Evolutionary conservation across 371 early-diverging fungal species (phyloP), one percentile per base, ranked within the genome.

Genomic region (Mucor plumbeus): DNA sequence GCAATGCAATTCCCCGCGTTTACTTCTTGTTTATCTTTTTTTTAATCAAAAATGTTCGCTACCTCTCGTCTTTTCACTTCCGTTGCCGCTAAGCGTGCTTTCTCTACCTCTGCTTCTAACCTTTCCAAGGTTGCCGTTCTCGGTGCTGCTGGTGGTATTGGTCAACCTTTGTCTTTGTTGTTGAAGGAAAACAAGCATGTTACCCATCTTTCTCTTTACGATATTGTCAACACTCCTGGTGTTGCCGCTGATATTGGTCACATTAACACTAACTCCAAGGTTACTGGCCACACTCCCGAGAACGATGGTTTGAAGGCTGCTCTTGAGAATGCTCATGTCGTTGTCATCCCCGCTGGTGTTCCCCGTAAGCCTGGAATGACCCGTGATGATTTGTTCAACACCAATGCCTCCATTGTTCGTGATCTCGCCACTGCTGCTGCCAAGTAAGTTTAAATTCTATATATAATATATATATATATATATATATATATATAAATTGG

Each of bases 291-390:
- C 89, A 90, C 92, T 73, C 90, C 91, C 73, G 94, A 91, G 41
- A 82, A 92, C 75, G 88, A 90, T 57, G 91, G 92, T 64, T 89
- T 98, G 82, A 90, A 90, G 84, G 87, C 84, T 70, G 94, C 98
- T 40, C 85, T 99, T 62, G 82, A 87, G 70, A 97, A 91, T 67
- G 88, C 92, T 50, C 92, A 97, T 71, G 80, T 98, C 66, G 95
- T 99, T 67, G 93, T 97, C 73, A 96, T 98, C 84, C 99, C 99
- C 62, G 99, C 99, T 72, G 99, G 99, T 83, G 97, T 98, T 59
- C 99, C 99, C 70, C 91, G 99, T 73, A 99, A 99, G 92, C 99
- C 99, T 69, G 98, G 98, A 68, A 99, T 99, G 99, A 98, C 98
- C 76, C 94, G 99, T 81, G 98, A 97, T 82, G 98, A 98, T 78